Conservation (phyloP, 495 filamentous ascomycete genomes). For the Penicillium tannophilum region DNA sequence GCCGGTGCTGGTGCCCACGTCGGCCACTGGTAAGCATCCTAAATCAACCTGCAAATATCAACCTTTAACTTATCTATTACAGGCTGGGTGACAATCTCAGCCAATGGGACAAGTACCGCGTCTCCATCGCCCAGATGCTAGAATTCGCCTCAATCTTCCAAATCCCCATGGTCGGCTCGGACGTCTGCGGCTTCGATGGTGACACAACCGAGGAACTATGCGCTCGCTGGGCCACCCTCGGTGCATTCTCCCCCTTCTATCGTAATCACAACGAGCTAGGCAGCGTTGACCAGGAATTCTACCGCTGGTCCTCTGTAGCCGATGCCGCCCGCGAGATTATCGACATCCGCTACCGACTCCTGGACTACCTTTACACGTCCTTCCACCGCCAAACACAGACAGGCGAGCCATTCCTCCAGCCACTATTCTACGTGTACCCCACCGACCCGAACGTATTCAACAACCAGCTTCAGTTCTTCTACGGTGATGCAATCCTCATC, state of each 20-base stretch:
- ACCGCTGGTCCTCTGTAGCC: constrained; percentile 67
- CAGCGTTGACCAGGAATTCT: constrained; percentile 71
- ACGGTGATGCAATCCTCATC: constrained; percentile 70
- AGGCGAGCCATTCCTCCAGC: constrained; percentile 69
- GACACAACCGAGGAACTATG: constrained; percentile 79
- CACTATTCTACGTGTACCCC: constrained; percentile 74
- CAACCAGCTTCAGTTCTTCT: constrained; percentile 74
- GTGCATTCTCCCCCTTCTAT: constrained; percentile 82
- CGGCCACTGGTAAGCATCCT: constrained; percentile 66
- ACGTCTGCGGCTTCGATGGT: constrained; percentile 77
- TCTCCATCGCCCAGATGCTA: constrained; percentile 67
- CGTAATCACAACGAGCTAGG: constrained; percentile 69
- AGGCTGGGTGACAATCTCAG: constrained; percentile 79
- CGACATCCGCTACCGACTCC: constrained; percentile 70
- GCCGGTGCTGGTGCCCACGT: constrained; percentile 76
- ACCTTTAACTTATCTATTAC: neutral
- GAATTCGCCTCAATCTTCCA: constrained; percentile 82
- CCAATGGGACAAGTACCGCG: constrained; percentile 71
- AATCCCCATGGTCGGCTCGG: constrained; percentile 81
- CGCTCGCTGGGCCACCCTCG: constrained; percentile 80
- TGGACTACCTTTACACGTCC: constrained; percentile 85
- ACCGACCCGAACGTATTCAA: constrained; percentile 60
- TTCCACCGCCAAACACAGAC: constrained; percentile 64
- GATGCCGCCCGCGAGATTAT: constrained; percentile 70
- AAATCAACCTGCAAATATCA: neutral